phyloP scores from a whole-genome alignment of 257 asterid species.

The Eustoma russellianum region DNA sequence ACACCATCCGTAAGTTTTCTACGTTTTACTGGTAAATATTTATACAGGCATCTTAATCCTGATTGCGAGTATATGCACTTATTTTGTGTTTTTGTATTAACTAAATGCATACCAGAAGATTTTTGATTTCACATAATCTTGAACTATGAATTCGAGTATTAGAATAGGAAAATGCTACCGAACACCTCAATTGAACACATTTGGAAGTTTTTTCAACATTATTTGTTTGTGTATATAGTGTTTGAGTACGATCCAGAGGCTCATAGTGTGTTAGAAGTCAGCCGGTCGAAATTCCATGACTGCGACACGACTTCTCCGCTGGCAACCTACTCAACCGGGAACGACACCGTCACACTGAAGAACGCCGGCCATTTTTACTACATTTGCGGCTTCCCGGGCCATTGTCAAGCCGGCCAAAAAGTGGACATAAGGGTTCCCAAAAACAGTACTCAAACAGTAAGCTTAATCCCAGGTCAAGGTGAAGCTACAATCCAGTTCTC shows the following conservation, averaged over 20 bases:
- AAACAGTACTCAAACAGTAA: neutral
- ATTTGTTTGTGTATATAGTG: conserved; percentile 15
- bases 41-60: too few species aligned
- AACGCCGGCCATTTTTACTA: conserved; percentile 46
- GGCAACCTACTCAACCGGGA: conserved; percentile 34
- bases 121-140: too few species aligned
- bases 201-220: neutral
- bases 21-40: too few species aligned
- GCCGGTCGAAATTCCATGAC: conserved; percentile 28
- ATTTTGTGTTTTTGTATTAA: too few species aligned
- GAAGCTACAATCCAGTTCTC: too few species aligned
- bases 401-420: conserved; percentile 57
- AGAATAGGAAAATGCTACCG: too few species aligned
- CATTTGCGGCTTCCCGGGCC: conserved; percentile 55
- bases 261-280: conserved; percentile 54
- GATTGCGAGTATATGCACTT: too few species aligned
- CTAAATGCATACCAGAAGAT: too few species aligned
- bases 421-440: conserved; percentile 44
- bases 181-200: too few species aligned
- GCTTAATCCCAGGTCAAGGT: too few species aligned
- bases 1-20: conserved; percentile 26
- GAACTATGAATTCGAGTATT: too few species aligned
- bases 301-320: conserved; percentile 36
- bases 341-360: conserved; percentile 38
- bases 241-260: conserved; percentile 29